Conservation (phyloP, 768 basidiomycete genomes). For the Thelephora ganbajun region DNA sequence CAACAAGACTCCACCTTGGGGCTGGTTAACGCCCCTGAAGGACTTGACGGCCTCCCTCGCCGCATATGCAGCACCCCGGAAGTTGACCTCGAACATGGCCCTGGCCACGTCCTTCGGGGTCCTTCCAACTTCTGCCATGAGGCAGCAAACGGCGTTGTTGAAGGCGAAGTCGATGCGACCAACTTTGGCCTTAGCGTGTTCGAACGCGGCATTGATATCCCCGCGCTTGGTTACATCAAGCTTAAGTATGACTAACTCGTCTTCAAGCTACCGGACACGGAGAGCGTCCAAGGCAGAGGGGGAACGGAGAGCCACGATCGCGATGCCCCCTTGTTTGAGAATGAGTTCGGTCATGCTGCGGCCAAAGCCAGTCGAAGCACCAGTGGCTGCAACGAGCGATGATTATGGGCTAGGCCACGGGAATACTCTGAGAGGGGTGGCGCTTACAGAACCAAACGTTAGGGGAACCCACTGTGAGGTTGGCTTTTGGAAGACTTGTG, state of each 20-base stretch:
- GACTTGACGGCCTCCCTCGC: constrained; percentile 16
- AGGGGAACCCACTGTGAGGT: background rate
- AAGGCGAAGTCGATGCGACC: constrained; percentile 20
- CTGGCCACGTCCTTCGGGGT: constrained; percentile 15
- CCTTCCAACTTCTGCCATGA: constrained; percentile 15
- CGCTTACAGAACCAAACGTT: constrained; percentile 10
- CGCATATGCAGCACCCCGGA: constrained; percentile 17
- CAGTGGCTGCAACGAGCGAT: constrained; percentile 9
- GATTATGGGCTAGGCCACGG: background rate
- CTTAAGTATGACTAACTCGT: constrained; percentile 16
- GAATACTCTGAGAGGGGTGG: too few species aligned
- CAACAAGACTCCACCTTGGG: constrained; percentile 5
- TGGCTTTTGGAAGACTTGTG: too few species aligned
- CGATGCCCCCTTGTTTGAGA: constrained; percentile 10
- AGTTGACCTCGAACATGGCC: constrained; percentile 18
- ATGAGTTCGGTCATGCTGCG: constrained; percentile 7
- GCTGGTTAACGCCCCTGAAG: constrained; percentile 18
- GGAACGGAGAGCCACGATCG: constrained; percentile 9
- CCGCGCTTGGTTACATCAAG: constrained; percentile 17
- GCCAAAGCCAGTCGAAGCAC: constrained; percentile 14
- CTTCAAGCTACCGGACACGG: constrained; percentile 3
- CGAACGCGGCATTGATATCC: constrained; percentile 10
- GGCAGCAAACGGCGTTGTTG: constrained; percentile 19
- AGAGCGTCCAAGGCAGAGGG: constrained; percentile 9
- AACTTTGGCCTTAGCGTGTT: constrained; percentile 12